A percentile compares a stretch with the other conserved stretches of the same genome.
phyloP scores from a whole-genome alignment of 176 grass and related monocot genomes.

The maize (Zea mays) region Zm-B73-REFERENCE-NAM-5.0 NC_050098.1:206557001-206557500 shows the following conservation, averaged over 20 bases:
- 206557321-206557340: neutral
- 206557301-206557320: neutral
- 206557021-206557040: no score
- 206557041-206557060: no score
- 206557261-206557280: neutral
- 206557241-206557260: neutral
- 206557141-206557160: slow-evolving; percentile 16
- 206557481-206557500: neutral
- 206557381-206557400: no score
- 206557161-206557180: slow-evolving; percentile 3
- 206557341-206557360: slow-evolving; percentile 1
- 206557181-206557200: slow-evolving; percentile 38
- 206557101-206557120: slow-evolving; percentile 25
- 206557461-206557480: slow-evolving; percentile 28
- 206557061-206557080: neutral
- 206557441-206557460: neutral
- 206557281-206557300: neutral
- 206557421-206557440: slow-evolving; percentile 43
- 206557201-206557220: slow-evolving; percentile 19
- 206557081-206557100: slow-evolving; percentile 6
- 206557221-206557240: neutral
- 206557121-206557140: slow-evolving; percentile 13
- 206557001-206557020: neutral
- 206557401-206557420: slow-evolving; percentile 17
- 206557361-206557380: no score